Evolutionary conservation across 2,329 filamentous ascomycete species (phyloP).

Genomic region (Fusarium nematophilum): DNA sequence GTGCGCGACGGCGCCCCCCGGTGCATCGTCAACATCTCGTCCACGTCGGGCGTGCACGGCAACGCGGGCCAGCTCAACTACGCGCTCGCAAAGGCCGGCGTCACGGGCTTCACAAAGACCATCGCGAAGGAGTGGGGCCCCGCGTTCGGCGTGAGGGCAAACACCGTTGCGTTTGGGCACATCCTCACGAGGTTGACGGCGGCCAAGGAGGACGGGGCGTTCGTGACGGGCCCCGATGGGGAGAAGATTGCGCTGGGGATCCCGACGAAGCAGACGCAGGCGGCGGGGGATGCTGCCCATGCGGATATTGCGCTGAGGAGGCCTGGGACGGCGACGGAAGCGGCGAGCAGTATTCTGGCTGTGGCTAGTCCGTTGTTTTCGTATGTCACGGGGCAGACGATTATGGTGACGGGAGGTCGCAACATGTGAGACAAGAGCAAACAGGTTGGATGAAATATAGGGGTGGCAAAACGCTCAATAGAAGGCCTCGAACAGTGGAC

Average conservation of each 20-base stretch:
- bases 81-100: conserved; percentile 84
- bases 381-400: conserved; percentile 88
- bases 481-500: not conserved
- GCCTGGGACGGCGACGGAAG: conserved; percentile 82
- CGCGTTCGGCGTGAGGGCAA: conserved; percentile 81
- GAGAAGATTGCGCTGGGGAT: conserved; percentile 81
- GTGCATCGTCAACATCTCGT: conserved; percentile 85
- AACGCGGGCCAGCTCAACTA: conserved; percentile 96
- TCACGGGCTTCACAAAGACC: conserved; percentile 86
- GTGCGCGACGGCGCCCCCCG: conserved; percentile 84
- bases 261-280: conserved; percentile 67
- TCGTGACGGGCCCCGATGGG: conserved; percentile 80
- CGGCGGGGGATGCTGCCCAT: conserved; percentile 57
- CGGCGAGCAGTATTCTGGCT: conserved; percentile 80
- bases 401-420: conserved; percentile 84
- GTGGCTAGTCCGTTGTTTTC: conserved; percentile 85
- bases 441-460: not conserved
- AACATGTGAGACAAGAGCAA: conserved; percentile 61
- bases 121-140: conserved; percentile 95
- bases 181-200: conserved; percentile 84
- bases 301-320: conserved; percentile 83
- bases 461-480: too few species aligned
- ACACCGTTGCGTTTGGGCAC: conserved; percentile 86
- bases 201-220: conserved; percentile 86
- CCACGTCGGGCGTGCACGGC: conserved; percentile 83